phyloP scores from a whole-genome alignment of 805 yeast genomes.

The Kluyveromyces aestuarii region DNA sequence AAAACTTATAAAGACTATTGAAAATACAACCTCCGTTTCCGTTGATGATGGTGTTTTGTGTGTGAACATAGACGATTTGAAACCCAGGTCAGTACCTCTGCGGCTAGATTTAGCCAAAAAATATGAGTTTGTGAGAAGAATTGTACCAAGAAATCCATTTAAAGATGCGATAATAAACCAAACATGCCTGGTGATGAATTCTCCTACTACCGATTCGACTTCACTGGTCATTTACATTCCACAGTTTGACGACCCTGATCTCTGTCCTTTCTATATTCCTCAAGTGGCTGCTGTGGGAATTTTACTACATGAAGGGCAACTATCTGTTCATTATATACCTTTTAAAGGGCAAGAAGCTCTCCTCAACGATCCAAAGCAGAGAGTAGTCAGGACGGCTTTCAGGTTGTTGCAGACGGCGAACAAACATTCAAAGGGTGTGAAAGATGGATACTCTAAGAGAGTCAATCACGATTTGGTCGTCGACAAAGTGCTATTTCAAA shows the following conservation, averaged over 20 bases:
- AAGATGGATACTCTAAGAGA: conserved; percentile 77
- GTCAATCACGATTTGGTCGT: conserved; percentile 86
- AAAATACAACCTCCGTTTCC: conserved; percentile 7
- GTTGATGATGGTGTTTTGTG: conserved; percentile 18
- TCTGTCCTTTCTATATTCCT: conserved; percentile 85
- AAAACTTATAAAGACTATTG: conserved; percentile 4
- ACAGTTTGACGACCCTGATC: conserved; percentile 49
- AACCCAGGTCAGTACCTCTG: conserved; percentile 27
- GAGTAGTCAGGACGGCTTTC: conserved; percentile 75
- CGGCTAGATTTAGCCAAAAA: conserved; percentile 17
- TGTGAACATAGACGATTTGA: conserved; percentile 34
- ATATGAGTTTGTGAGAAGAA: conserved; percentile 63
- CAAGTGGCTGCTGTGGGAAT: conserved; percentile 73
- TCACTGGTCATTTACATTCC: conserved; percentile 68
- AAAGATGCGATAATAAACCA: conserved; percentile 80
- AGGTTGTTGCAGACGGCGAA: conserved; percentile 69
- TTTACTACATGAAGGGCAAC: conserved; percentile 34
- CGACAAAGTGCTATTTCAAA: conserved; percentile 73
- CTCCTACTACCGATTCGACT: conserved; percentile 23
- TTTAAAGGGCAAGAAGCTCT: conserved; percentile 31
- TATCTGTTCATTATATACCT: conserved; percentile 73
- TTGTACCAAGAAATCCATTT: conserved; percentile 86
- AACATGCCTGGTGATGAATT: conserved; percentile 52
- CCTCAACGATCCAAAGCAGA: conserved; percentile 34
- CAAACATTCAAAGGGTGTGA: conserved; percentile 78